Percentiles rank a stretch among this genome's conserved stretches.
Conservation (phyloP, 768 basidiomycete genomes). For the Mycena vulgaris region DNA sequence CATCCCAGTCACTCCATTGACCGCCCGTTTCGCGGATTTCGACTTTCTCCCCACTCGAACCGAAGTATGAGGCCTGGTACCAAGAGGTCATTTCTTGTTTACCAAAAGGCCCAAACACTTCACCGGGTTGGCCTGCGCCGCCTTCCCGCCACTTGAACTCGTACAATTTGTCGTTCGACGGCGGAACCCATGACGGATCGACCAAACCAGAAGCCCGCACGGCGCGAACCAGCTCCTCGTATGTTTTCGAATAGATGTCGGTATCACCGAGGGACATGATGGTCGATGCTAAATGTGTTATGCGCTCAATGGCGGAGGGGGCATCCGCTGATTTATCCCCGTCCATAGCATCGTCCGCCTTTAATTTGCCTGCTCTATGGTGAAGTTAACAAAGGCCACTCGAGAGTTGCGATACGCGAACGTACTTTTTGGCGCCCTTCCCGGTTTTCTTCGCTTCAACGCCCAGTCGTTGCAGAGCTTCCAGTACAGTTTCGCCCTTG, state of each 20-base stretch:
- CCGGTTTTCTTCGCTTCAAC: slow-evolving; percentile 70
- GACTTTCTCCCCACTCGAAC: slow-evolving; percentile 82
- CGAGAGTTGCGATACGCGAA: slow-evolving; percentile 35
- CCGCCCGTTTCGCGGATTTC: slow-evolving; percentile 76
- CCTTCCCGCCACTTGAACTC: slow-evolving; percentile 87
- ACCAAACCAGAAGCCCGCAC: slow-evolving; percentile 83
- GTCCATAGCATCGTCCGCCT: slow-evolving; percentile 58
- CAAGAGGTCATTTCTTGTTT: slow-evolving; percentile 87
- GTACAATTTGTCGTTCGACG: slow-evolving; percentile 82
- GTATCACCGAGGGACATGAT: slow-evolving; percentile 90
- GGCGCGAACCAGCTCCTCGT: slow-evolving; percentile 86
- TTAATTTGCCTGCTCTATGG: slow-evolving; percentile 48
- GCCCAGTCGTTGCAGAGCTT: slow-evolving; percentile 91
- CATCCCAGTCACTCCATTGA: slow-evolving; percentile 84
- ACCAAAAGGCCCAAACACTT: slow-evolving; percentile 84
- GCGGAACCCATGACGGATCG: slow-evolving; percentile 78
- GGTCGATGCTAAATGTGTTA: slow-evolving; percentile 91
- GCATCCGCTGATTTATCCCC: slow-evolving; percentile 60
- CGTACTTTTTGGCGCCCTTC: slow-evolving; percentile 51
- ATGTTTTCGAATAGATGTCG: slow-evolving; percentile 89
- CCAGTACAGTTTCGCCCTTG: slow-evolving; percentile 92
- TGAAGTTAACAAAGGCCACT: slow-evolving; percentile 1
- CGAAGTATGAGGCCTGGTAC: slow-evolving; percentile 89
- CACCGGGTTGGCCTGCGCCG: slow-evolving; percentile 60
- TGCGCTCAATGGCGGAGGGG: slow-evolving; percentile 76